Base-by-base conservation (phyloP, 805 yeast genomes). In the Starmera pachycereana region DNA sequence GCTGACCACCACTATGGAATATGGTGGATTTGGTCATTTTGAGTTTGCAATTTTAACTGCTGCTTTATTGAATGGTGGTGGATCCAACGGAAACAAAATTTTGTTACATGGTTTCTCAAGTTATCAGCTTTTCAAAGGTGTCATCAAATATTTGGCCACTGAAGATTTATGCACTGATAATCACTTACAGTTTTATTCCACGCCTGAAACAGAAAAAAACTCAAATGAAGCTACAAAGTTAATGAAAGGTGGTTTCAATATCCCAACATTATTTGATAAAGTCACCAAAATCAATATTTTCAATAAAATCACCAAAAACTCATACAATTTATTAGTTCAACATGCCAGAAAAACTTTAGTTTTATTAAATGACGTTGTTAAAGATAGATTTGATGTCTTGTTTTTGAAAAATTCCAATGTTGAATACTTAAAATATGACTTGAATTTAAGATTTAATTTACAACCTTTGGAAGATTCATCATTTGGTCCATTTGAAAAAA, bases 61-160 rank as follows among this genome's bases (percentile, higher is more conserved):
- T 33, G 82, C 88, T 1, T 63, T 92, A 40, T 65, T 92, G 34
- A 77, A 79, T 45, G 96, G 96, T 50, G 94, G 94, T 49, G 89
- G 90, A 43, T 59, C 65, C 7, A 70, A 68, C 48, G 92, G 94
- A 12, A 81, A 80, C 51, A 82, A 78, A 52, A 79, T 87, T 19
- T 66, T 92, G 40, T 60, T 88, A 32, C 81, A 80, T 50, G 98
- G 97, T 1, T 90, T 83, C 58, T 87, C 96, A 4, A 81, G 94
- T 18, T 92, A 88, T 57, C 98, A 92, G 63, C 65, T 92, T 38
- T 92, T 92, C 68, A 89, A 86, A 57, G 96, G 95, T 56, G 78
- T 85, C 2, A 69, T 92, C 41, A 77, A 78, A 51, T 89, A 82
- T 54, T 56, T 90, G 44, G 94, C 96, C 3, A 74, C 84, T 3